A percentile compares a stretch with the other conserved stretches of the same genome.
Conservation (phyloP, 2,329 filamentous ascomycete species). For the Albophoma yamanashiensis region DNA sequence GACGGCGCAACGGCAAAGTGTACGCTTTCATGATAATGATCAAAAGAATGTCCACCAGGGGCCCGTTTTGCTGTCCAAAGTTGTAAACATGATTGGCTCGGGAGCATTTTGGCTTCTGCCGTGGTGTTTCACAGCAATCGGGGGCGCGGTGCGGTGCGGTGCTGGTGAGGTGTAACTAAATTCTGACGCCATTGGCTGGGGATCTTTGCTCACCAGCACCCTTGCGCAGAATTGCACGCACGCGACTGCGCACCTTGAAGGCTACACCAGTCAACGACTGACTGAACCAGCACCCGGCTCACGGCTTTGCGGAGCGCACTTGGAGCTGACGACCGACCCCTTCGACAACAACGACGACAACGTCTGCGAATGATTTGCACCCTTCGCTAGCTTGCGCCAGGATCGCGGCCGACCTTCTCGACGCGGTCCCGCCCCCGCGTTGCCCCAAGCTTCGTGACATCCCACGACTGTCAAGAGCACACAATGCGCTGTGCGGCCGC, state of each 20-base stretch:
- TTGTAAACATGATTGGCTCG: background rate
- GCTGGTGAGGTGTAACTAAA: background rate
- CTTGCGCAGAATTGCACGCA: background rate
- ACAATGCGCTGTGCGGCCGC: slow-evolving; percentile 16
- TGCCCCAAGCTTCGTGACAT: background rate
- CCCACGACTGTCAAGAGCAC: background rate
- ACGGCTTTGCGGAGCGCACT: background rate
- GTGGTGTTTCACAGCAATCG: background rate
- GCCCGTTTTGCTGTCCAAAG: too few species aligned
- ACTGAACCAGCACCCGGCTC: background rate
- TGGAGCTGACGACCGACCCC: background rate
- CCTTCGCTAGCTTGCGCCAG: background rate
- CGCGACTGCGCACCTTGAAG: background rate
- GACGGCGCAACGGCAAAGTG: background rate
- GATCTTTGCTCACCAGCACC: slow-evolving; percentile 1
- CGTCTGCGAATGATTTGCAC: background rate
- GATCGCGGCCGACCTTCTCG: background rate
- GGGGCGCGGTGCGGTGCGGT: background rate
- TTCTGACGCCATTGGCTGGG: slow-evolving; percentile 4
- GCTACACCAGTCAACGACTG: background rate
- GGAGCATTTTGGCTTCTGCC: background rate
- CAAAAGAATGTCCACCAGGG: background rate
- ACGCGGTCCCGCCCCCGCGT: background rate
- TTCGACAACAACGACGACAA: background rate
- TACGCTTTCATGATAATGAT: background rate